A percentile compares a stretch with the other conserved stretches of the same genome.
These are phyloP conservation scores for Colletotrichum echinochloae DNA, from an alignment of 2,329 filamentous ascomycete species.

Conservation along the genomic window DNA sequence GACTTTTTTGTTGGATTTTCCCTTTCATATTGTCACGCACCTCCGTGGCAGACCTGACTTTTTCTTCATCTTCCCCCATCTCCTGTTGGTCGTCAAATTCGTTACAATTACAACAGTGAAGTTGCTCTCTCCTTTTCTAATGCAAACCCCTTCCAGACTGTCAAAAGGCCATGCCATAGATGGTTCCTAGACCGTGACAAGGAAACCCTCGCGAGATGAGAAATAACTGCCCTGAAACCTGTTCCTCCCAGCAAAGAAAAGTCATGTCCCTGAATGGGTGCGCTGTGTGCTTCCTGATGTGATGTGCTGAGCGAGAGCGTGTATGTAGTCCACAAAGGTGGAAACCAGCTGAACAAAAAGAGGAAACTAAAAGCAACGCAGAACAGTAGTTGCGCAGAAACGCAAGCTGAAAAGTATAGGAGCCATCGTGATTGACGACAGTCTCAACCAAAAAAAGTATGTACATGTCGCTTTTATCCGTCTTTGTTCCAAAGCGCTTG, in stretches of 20 bases:
- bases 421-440: constrained; percentile 19
- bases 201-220: background rate
- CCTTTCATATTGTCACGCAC: constrained; percentile 14
- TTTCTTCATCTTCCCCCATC: background rate
- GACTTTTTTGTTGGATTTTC: constrained; percentile 1
- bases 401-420: constrained; percentile 12
- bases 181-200: background rate
- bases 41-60: constrained; percentile 7
- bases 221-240: background rate
- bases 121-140: constrained; percentile 41
- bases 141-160: constrained; percentile 17
- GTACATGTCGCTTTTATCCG: constrained; percentile 38
- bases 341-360: background rate
- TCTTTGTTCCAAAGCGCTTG: constrained; percentile 35
- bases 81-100: constrained; percentile 34
- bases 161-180: constrained; percentile 1
- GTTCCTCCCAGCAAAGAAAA: constrained; percentile 24
- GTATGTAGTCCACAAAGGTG: constrained; percentile 27
- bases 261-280: constrained; percentile 27
- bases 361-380: constrained; percentile 11
- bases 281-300: constrained; percentile 26
- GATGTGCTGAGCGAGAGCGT: constrained; percentile 19
- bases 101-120: constrained; percentile 42
- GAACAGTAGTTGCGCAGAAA: constrained; percentile 22
- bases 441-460: constrained; percentile 24